Base-by-base conservation (phyloP, 2,329 filamentous ascomycete genomes). In the Scedosporium minutisporum region DNA sequence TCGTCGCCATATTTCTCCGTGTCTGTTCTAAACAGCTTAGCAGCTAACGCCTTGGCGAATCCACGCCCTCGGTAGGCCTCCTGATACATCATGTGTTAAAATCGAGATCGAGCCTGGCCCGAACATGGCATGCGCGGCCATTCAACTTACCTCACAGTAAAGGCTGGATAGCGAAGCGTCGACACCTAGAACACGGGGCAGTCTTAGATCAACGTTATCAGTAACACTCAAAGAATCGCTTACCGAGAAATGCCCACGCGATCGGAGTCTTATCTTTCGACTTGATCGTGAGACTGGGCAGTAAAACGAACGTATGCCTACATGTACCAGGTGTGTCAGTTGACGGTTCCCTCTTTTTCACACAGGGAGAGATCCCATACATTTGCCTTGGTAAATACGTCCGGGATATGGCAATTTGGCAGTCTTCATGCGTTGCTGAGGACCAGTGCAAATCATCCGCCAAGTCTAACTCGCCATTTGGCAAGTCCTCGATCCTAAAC, bases 191-290 rank as follows among this genome's bases (percentile, higher is more conserved):
- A 4, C 14, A 25, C 14, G 18, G n/a, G 38, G 29, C 48, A 16
- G n/a, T 58, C 18, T 63, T 18, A 60, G 38, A 21, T 42, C 21
- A 21, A 4, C 18, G 18, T 10, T 41, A 33, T 16, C 18, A 7
- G 2, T 58, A 18, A 25, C 4, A 27, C 10, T 12, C 51, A 6
- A 29, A 38, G 25, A 6, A 25, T 16, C 7, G 12, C 66, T 33
- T 62, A 77, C 79, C 78, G 4, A 84, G 69, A 60, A 90, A 88
- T 0, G 80, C 82, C 88, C 88, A 91, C 0, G 86, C 84, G 4
- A 90, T 73, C 0, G 81, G 78, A 1, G 74, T 79, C 1, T 76
- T 78, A 18, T 81, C 76, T 1, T 71, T 68, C 0, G 76, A 69
- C 61, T 79, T 78, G 21, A 86, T 72, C 1, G 77, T 74, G 44